These are phyloP conservation scores for Umbilicus rupestris DNA, from an alignment of 164 flowering plant genomes.

Conservation along the genomic window DNA sequence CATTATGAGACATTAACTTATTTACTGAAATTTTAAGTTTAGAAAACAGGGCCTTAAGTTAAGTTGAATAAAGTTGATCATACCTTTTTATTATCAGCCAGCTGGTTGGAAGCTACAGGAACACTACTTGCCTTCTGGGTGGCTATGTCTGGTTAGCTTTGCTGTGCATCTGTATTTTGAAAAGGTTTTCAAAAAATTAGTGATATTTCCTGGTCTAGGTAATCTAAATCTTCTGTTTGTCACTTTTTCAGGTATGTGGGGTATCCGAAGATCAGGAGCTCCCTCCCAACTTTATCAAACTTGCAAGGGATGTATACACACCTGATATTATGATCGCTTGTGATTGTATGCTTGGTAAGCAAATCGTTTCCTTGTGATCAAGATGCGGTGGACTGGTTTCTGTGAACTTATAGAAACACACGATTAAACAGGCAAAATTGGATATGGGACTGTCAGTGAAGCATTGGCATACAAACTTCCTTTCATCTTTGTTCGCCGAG, in stretches of 20 bases:
- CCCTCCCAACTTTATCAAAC: constrained; percentile 79
- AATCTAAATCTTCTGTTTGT: constrained; percentile 9
- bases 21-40: too few relatives aligned
- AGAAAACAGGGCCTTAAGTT: neutral
- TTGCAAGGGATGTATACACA: constrained; percentile 82
- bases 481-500: constrained; percentile 91
- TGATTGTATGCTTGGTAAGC: constrained; percentile 97
- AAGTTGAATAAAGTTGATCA: neutral
- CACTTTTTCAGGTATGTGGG: constrained; percentile 67
- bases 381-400: neutral
- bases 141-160: constrained; percentile 70
- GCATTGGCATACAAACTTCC: constrained; percentile 89
- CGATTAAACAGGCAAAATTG: constrained; percentile 75
- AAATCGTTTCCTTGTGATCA: constrained; percentile 1
- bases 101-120: constrained; percentile 85
- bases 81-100: constrained; percentile 41
- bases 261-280: constrained; percentile 73
- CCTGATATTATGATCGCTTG: constrained; percentile 95
- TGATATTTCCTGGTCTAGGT: neutral
- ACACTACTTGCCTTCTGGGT: constrained; percentile 72
- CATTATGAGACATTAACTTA: too few relatives aligned
- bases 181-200: neutral
- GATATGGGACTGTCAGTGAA: constrained; percentile 96
- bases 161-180: neutral
- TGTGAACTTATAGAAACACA: neutral